These are phyloP conservation scores for Tolypocladium album DNA, from an alignment of 2,329 filamentous ascomycete genomes.

Conservation along the genomic window DNA sequence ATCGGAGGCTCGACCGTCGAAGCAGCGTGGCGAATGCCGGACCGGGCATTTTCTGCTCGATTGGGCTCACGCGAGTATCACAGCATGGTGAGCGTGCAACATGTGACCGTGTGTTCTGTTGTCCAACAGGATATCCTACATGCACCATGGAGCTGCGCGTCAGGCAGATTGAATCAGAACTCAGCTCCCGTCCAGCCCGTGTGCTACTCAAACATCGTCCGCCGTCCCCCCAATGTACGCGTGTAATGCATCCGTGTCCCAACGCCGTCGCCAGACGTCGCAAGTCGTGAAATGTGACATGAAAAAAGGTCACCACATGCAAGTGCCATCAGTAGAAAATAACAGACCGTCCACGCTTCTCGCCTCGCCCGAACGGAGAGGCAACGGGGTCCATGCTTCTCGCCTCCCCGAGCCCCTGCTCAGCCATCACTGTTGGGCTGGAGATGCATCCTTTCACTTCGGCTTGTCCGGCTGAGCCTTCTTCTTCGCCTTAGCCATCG, in stretches of 20 bases:
- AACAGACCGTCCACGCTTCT: neutral
- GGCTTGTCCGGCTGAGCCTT: neutral
- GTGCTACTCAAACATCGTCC: neutral
- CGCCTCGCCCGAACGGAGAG: neutral
- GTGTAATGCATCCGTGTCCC: neutral
- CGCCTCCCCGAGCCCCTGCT: neutral
- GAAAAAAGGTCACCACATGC: neutral
- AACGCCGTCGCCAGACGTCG: neutral
- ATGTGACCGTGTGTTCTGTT: neutral
- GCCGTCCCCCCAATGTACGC: neutral
- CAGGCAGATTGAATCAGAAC: neutral
- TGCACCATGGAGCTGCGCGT: neutral
- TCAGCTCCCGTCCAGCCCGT: neutral
- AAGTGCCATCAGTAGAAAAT: neutral
- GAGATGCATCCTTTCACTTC: neutral
- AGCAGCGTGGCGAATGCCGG: neutral
- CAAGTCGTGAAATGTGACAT: neutral
- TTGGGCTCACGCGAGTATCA: neutral
- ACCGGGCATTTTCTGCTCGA: neutral
- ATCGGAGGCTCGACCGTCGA: too few relatives aligned
- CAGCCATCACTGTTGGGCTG: neutral
- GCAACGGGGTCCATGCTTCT: neutral
- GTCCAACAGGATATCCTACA: neutral
- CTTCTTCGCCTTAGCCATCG: constrained; percentile 14
- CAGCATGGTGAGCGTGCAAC: neutral